Evolutionary conservation across 371 early-diverging fungal genomes (phyloP).

Genomic region (Parasitella parasitica): DNA sequence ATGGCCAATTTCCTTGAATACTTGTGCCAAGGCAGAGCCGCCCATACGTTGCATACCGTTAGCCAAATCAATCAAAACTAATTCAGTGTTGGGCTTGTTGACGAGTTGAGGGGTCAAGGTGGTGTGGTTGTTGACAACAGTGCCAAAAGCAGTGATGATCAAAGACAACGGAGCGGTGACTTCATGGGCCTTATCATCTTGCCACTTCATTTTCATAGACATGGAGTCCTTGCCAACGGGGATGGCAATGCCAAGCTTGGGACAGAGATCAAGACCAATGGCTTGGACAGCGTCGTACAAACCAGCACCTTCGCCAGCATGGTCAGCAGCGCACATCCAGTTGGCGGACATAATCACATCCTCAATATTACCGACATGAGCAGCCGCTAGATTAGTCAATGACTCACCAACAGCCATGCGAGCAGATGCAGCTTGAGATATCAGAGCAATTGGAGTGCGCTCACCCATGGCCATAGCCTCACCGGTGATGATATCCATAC

Average conservation of each 20-base stretch:
- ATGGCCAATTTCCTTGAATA: slow-evolving; percentile 82
- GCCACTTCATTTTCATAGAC: slow-evolving; percentile 97
- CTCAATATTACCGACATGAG: slow-evolving; percentile 69
- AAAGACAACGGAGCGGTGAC: slow-evolving; percentile 90
- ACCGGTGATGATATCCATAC: slow-evolving; percentile 71
- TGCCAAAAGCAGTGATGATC: slow-evolving; percentile 90
- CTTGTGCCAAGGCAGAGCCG: slow-evolving; percentile 92
- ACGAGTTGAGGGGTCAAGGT: slow-evolving; percentile 88
- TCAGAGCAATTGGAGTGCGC: slow-evolving; percentile 85
- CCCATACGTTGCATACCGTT: slow-evolving; percentile 85
- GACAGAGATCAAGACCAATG: slow-evolving; percentile 92
- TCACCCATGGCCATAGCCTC: slow-evolving; percentile 98
- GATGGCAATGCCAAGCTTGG: slow-evolving; percentile 86
- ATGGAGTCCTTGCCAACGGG: slow-evolving; percentile 99
- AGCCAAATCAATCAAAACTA: slow-evolving; percentile 86
- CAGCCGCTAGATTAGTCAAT: slow-evolving; percentile 89
- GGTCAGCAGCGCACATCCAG: slow-evolving; percentile 96
- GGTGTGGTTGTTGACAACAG: slow-evolving; percentile 78
- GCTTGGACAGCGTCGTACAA: slow-evolving; percentile 93
- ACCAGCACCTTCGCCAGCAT: slow-evolving; percentile 89
- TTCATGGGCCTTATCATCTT: slow-evolving; percentile 48
- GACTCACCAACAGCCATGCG: slow-evolving; percentile 96
- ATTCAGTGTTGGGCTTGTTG: slow-evolving; percentile 49
- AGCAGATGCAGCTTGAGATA: slow-evolving; percentile 85
- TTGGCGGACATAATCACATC: slow-evolving; percentile 90